Evolutionary conservation across 2,329 filamentous ascomycete genomes (phyloP).

Genomic region (Aspergillus phoenicis): DNA sequence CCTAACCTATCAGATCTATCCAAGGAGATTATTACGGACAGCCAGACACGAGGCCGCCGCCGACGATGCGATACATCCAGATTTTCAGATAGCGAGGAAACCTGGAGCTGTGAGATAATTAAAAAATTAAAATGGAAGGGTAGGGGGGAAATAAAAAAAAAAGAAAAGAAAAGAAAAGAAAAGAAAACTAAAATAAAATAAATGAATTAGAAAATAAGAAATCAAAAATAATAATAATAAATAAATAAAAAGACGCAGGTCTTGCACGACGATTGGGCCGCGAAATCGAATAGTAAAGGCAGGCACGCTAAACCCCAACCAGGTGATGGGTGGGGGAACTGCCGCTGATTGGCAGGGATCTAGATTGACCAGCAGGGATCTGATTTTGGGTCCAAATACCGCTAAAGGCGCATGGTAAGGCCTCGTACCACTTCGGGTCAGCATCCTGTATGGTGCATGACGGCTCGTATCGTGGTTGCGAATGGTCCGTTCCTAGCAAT

Average conservation of each 20-base stretch:
- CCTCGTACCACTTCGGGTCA: constrained; percentile 17
- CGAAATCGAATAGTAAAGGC: constrained; percentile 13
- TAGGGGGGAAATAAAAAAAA: too few species aligned
- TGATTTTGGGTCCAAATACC: constrained; percentile 22
- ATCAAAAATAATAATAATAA: not conserved
- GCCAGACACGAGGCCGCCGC: constrained; percentile 12
- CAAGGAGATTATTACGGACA: not conserved
- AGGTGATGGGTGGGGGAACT: constrained; percentile 27
- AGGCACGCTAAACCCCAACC: constrained; percentile 16
- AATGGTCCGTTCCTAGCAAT: constrained; percentile 9
- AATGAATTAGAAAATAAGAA: not conserved
- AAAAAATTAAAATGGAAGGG: too few species aligned
- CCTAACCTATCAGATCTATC: not conserved
- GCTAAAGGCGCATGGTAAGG: constrained; percentile 19
- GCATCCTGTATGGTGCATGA: constrained; percentile 21
- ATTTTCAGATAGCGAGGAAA: not conserved
- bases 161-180: too few species aligned
- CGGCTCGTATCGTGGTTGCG: constrained; percentile 10
- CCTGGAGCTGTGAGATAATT: not conserved
- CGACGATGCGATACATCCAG: not conserved
- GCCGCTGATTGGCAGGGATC: constrained; percentile 32
- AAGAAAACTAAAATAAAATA: too few species aligned
- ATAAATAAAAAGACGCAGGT: constrained; percentile 16
- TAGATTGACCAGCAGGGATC: constrained; percentile 37
- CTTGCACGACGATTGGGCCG: constrained; percentile 23